Conservation (phyloP, 106 monocot species). For the Ottelia alismoides region DNA sequence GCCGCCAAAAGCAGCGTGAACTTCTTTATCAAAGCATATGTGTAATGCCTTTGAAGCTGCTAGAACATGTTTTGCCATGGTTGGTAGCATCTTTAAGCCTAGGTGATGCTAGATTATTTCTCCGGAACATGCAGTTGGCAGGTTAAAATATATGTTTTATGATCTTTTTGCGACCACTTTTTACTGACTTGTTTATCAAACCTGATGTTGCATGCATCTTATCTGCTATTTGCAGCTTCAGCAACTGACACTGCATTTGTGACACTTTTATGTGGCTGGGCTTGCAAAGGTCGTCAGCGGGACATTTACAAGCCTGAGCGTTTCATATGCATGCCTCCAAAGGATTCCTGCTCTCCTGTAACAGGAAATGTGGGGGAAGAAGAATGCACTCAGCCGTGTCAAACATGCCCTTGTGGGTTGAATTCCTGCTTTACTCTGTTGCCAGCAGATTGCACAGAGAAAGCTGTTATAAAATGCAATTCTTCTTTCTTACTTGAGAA, state of each 20-base stretch:
- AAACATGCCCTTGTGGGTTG: neutral
- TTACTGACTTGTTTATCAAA: neutral
- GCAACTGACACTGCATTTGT: slow-evolving; percentile 60
- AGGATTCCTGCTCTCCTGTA: too few relatives aligned
- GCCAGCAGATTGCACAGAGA: neutral
- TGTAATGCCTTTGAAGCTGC: slow-evolving; percentile 89
- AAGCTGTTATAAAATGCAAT: slow-evolving; percentile 41
- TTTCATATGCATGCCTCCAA: too few relatives aligned
- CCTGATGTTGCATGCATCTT: neutral
- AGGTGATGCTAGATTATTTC: slow-evolving; percentile 70
- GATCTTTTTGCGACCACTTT: neutral
- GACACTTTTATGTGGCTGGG: slow-evolving; percentile 96
- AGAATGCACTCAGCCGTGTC: too few relatives aligned
- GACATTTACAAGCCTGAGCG: too few relatives aligned
- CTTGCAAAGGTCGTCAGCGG: too few relatives aligned
- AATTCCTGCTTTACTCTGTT: neutral
- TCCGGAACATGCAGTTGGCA: slow-evolving; percentile 79
- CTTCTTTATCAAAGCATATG: slow-evolving; percentile 75
- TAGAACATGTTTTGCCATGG: slow-evolving; percentile 96
- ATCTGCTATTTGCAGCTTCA: slow-evolving; percentile 40
- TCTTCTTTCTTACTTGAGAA: slow-evolving; percentile 17
- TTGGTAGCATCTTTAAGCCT: slow-evolving; percentile 62
- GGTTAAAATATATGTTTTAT: too few relatives aligned
- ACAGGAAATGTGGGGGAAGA: too few relatives aligned
- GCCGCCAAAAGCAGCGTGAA: slow-evolving; percentile 58